Base-by-base conservation (phyloP, 441 rosid genomes). In the Erysimum cheiri region DNA sequence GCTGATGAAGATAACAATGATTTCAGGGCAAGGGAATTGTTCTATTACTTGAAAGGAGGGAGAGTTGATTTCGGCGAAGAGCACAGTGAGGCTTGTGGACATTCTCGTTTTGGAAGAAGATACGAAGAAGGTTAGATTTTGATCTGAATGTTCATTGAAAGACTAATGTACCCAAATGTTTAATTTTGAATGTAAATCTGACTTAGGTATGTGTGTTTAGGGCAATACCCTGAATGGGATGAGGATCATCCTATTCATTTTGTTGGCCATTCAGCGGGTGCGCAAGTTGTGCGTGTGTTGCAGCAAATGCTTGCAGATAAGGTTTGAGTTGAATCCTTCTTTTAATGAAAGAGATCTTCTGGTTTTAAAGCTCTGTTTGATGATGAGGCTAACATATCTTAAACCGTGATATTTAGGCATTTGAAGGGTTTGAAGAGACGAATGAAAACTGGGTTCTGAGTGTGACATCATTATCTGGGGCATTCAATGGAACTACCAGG, bases 251-350 rank as follows among this genome's bases (percentile, higher is more conserved):
- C 98, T 46, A 81, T 94, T 73, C 99, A 92, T 78, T 90, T 94
- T 72, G 92, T 92, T 39, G 99, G 98, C 13, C 99, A 94, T 77
- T 94, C 99, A 0, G 98, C 99, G 0, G 98, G 99, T 17, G 99
- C 97, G 0, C 99, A 92, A 81, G 99, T 94, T 43, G 90, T 82
- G 49, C 94, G 99, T 2, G 85, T 92, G 48, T 69, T 94, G 87
- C 98, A 94, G 85, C 96, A 94, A 85, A 94, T 94, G 99, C 94
- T 94, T 64, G 94, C 93, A 6, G 93, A 92, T 72, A 90, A 92
- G 90, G 98, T 94, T 63, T 49, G 66, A 11, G 39, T n/a, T 28
- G 7, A 14, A 40, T 26, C 52, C 67, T 48, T 71, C 29, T 41
- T 58, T 31, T 19, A 0, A 7, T 36, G 7, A 24, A 24, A 10